Conservation (phyloP, 257 asterid species). For the Solanum piurae region DNA sequence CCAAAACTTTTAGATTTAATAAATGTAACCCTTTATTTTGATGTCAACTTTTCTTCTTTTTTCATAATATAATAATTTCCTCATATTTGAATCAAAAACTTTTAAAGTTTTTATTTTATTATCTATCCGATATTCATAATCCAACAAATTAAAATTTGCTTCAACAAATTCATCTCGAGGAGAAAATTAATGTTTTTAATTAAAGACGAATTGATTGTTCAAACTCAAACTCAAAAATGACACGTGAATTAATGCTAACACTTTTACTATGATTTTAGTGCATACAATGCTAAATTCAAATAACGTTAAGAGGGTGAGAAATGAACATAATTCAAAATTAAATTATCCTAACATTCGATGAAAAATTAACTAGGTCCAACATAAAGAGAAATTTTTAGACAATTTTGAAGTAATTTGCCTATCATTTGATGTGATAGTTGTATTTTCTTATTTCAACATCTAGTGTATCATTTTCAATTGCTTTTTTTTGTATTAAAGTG, state of each 20-base stretch:
- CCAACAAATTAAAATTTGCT: not conserved
- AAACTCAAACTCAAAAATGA: too few relatives aligned
- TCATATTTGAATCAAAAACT: not conserved
- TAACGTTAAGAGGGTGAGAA: not conserved
- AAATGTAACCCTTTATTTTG: not conserved
- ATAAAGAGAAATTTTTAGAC: not conserved
- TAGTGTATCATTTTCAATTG: not conserved
- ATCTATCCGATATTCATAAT: not conserved
- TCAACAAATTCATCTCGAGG: too few relatives aligned
- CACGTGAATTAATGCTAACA: too few relatives aligned
- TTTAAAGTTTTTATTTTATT: not conserved
- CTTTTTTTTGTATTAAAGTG: not conserved
- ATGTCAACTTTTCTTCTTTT: not conserved
- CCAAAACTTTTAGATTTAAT: not conserved
- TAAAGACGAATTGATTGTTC: too few relatives aligned
- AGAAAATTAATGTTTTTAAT: too few relatives aligned
- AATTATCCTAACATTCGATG: not conserved
- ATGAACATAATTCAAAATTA: not conserved
- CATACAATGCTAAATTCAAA: not conserved
- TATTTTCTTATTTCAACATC: not conserved
- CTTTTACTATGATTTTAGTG: too few relatives aligned
- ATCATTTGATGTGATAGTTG: not conserved
- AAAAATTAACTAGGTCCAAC: not conserved
- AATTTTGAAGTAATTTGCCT: not conserved
- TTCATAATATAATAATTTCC: not conserved